Evolutionary conservation across 345 rosid genomes (phyloP), one percentile per base, ranked within the genome.

Genomic region (Balakata baccata): DNA sequence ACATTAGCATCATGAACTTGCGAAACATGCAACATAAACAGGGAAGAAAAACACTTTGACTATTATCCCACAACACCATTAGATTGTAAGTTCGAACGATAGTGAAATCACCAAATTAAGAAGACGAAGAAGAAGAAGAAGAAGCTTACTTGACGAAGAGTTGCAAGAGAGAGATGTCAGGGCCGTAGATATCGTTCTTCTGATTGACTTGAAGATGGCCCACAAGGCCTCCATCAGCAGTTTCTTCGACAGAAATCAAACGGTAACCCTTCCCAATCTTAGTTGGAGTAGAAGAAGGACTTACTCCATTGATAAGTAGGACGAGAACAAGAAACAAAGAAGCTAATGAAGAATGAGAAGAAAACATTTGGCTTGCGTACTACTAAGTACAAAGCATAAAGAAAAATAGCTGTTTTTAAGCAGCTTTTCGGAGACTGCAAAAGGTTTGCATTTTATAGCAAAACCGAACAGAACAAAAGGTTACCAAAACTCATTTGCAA

Each of bases 211-310:
- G 93, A 70, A 96, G 97, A 73, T 72, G 85, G 13, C 97, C 99
- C 10, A 87, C 56, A 65, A 96, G 76, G 76, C 89, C 93, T 12
- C 96, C 97, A 16, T 88, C 95, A 6, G 87, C 82, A 53, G 93
- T 82, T 77, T 92, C 97, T 75, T 89, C 88, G 56, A 90, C 49
- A 49, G 96, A 89, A 81, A 93, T 79, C 59, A 96, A 79, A 81
- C 97, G 89, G 87, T 96, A 93, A 73, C 99, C 99, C 22, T 84
- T 46, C 73, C 98, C 99, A 75, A 93, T 88, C 79, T 87, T 87
- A 64, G 84, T 34, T 3, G 80, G 78, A 2, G 54, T 41, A 7
- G 84, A 51, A 10, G 85, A 69, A 0, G 81, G 81, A n/a, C 63
- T 64, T 22, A 57, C 81, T 22, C 83, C 81, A 60, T 52, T 75